phyloP scores from a whole-genome alignment of 768 basidiomycete genomes.

The Mycena crocata region DNA sequence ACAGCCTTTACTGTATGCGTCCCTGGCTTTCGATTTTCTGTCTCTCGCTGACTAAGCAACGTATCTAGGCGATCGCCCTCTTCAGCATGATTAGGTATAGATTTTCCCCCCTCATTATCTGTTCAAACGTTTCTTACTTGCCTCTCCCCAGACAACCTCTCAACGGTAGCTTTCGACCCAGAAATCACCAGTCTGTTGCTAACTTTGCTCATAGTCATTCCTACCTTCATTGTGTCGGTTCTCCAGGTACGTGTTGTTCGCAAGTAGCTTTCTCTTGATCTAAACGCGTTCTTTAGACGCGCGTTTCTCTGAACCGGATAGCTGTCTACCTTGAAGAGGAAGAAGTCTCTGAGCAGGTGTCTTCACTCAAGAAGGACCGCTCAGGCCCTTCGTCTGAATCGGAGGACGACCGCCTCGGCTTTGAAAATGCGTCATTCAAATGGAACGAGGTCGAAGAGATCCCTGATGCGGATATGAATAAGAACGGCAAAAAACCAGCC shows the following conservation, averaged over 20 bases:
- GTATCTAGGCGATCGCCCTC: constrained; percentile 74
- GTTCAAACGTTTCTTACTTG: constrained; percentile 1
- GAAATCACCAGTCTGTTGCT: background rate
- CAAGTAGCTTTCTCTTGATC: background rate
- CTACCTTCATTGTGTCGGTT: constrained; percentile 81
- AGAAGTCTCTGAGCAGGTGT: constrained; percentile 76
- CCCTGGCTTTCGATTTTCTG: background rate
- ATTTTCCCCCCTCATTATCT: constrained; percentile 14
- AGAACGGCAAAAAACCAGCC: constrained; percentile 19
- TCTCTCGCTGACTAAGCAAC: background rate
- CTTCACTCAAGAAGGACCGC: constrained; percentile 64
- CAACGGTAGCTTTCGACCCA: constrained; percentile 8
- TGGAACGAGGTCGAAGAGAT: constrained; percentile 65
- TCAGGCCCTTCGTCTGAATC: constrained; percentile 38
- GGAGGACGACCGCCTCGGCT: constrained; percentile 61
- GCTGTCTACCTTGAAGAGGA: constrained; percentile 76
- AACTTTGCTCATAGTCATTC: constrained; percentile 58
- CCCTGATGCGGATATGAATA: constrained; percentile 29
- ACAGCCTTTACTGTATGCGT: constrained; percentile 83
- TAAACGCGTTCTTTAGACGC: constrained; percentile 53
- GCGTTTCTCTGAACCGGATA: constrained; percentile 77
- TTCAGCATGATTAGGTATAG: constrained; percentile 84
- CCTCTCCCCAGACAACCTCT: constrained; percentile 22
- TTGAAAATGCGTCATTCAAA: constrained; percentile 68
- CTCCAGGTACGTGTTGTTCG: constrained; percentile 59